These are phyloP conservation scores for Saccharomyces mikatae DNA, from an alignment of 805 yeast species.

Conservation along the genomic window DNA sequence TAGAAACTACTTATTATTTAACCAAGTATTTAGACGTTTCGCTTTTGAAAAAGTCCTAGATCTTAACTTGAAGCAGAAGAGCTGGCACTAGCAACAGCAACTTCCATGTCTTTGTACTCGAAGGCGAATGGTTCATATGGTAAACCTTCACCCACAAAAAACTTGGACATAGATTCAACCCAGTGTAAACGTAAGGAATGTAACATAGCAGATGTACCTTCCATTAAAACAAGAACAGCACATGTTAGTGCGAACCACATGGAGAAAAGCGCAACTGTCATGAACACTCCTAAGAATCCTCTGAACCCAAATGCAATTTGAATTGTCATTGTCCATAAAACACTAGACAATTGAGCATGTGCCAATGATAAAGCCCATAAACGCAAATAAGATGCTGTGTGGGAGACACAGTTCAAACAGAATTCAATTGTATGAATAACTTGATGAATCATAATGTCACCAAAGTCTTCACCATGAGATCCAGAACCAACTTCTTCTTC, in stretches of 20 bases:
- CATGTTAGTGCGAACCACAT: slow-evolving; percentile 71
- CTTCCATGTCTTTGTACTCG: slow-evolving; percentile 16
- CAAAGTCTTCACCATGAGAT: slow-evolving; percentile 42
- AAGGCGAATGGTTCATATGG: slow-evolving; percentile 60
- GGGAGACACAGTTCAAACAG: slow-evolving; percentile 71
- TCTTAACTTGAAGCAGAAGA: neutral
- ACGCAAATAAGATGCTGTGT: slow-evolving; percentile 70
- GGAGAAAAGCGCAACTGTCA: slow-evolving; percentile 55
- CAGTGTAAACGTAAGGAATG: slow-evolving; percentile 71
- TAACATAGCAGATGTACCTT: slow-evolving; percentile 79
- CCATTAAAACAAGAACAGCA: slow-evolving; percentile 65
- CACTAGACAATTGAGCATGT: slow-evolving; percentile 69
- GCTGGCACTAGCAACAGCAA: slow-evolving; percentile 4
- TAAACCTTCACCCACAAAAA: slow-evolving; percentile 69
- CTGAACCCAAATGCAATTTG: slow-evolving; percentile 50
- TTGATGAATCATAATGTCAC: slow-evolving; percentile 70
- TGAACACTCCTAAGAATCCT: slow-evolving; percentile 47
- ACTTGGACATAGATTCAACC: slow-evolving; percentile 79
- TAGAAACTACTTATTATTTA: neutral
- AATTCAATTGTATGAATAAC: slow-evolving; percentile 76
- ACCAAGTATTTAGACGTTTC: neutral
- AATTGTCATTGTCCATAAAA: slow-evolving; percentile 70
- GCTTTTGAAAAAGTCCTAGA: neutral
- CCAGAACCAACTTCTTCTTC: slow-evolving; percentile 38
- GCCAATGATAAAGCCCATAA: slow-evolving; percentile 76